phyloP scores from a whole-genome alignment of 108 stramenopile species.

The Cyclotella choctawhatcheeana region DNA sequence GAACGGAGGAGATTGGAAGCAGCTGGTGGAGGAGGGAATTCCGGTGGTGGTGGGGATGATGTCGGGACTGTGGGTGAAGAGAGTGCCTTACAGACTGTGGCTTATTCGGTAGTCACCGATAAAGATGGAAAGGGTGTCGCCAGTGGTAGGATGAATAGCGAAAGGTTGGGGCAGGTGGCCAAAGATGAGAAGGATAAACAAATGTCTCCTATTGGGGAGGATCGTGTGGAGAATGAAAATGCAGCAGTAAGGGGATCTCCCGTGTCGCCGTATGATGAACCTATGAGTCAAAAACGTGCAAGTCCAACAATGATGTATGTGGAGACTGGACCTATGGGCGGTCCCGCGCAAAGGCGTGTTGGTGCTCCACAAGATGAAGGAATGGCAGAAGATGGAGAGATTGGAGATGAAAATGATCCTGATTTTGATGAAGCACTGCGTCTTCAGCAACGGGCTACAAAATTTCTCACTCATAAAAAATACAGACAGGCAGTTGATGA shows the following conservation, averaged over 20 bases:
- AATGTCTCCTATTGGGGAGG: slow-evolving; percentile 33
- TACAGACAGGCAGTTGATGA: slow-evolving; percentile 84
- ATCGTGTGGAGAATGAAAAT: slow-evolving; percentile 7
- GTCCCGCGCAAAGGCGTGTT: slow-evolving; percentile 38
- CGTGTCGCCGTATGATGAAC: not conserved
- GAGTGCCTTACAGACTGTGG: slow-evolving; percentile 55
- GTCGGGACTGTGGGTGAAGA: slow-evolving; percentile 56
- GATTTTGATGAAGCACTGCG: slow-evolving; percentile 92
- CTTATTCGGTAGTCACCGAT: slow-evolving; percentile 72
- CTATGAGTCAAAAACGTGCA: slow-evolving; percentile 21
- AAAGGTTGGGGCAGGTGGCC: slow-evolving; percentile 24
- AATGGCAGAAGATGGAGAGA: slow-evolving; percentile 1
- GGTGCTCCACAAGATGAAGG: slow-evolving; percentile 17
- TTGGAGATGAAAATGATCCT: slow-evolving; percentile 64
- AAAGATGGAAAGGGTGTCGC: slow-evolving; percentile 44
- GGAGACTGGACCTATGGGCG: slow-evolving; percentile 52
- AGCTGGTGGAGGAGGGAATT: slow-evolving; percentile 25
- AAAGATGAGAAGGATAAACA: slow-evolving; percentile 9
- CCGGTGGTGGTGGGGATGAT: slow-evolving; percentile 53
- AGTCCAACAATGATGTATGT: slow-evolving; percentile 35
- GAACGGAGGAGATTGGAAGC: slow-evolving; percentile 32
- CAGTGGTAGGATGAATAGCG: slow-evolving; percentile 31
- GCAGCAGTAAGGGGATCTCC: not conserved
- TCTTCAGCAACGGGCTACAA: slow-evolving; percentile 78
- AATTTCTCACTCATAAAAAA: slow-evolving; percentile 73